Evolutionary conservation across 208 protist species (phyloP).

Genomic region (Trypanosoma platydactyli): DNA sequence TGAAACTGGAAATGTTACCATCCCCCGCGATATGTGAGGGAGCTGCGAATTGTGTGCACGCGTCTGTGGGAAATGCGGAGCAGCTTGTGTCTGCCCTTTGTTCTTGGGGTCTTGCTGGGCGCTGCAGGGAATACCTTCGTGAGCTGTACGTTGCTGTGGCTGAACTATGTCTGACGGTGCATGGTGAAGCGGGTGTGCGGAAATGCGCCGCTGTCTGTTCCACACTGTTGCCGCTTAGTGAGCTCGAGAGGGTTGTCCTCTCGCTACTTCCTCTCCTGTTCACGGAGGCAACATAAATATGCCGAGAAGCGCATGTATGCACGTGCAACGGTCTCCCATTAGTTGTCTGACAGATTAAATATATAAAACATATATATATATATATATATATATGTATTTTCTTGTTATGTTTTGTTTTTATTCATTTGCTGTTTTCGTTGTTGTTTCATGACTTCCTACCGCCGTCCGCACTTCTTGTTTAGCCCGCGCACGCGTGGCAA

Average conservation of each 20-base stretch:
- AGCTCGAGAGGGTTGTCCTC: conserved; percentile 11
- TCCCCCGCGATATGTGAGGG: background rate
- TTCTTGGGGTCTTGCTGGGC: conserved; percentile 7
- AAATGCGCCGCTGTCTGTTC: background rate
- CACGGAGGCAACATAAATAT: background rate
- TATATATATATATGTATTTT: conserved; percentile 10
- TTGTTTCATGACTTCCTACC: background rate
- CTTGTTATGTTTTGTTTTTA: no score
- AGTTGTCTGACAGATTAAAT: no score
- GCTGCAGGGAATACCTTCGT: background rate
- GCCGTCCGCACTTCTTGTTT: no score
- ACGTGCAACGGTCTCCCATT: no score
- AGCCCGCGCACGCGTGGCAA: no score
- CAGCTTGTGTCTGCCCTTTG: background rate
- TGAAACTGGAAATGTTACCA: background rate
- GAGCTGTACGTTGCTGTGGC: conserved; percentile 2
- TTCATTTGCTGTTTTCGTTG: background rate
- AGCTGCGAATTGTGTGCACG: background rate
- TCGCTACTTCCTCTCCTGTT: background rate
- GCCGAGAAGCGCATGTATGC: background rate
- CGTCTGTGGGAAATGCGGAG: background rate
- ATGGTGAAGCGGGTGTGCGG: background rate
- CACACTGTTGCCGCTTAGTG: background rate
- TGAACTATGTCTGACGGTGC: background rate
- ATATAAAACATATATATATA: no score